phyloP scores from a whole-genome alignment of 2,329 filamentous ascomycete species.

The Phyllachora maydis region DNA sequence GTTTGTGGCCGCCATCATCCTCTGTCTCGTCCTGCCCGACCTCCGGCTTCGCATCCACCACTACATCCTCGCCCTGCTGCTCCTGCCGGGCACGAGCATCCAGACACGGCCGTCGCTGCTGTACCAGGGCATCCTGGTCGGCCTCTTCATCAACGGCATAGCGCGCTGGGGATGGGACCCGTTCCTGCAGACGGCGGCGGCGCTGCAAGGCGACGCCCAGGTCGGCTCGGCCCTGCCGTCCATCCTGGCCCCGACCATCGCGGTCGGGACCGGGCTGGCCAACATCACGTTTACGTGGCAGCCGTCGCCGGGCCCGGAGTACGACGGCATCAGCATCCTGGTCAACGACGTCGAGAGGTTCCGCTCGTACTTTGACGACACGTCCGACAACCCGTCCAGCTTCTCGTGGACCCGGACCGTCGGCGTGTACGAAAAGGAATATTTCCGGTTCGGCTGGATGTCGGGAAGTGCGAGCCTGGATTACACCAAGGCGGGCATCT shows the following conservation, averaged over 20 bases:
- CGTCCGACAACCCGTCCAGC: slow-evolving; percentile 15
- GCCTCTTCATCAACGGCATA: slow-evolving; percentile 84
- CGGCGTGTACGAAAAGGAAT: slow-evolving; percentile 33
- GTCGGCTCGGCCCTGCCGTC: slow-evolving; percentile 38
- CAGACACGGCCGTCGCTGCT: slow-evolving; percentile 69
- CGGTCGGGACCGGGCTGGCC: slow-evolving; percentile 26
- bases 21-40: slow-evolving; percentile 51
- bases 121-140: slow-evolving; percentile 77
- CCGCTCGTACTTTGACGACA: slow-evolving; percentile 45
- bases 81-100: slow-evolving; percentile 74
- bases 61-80: slow-evolving; percentile 72
- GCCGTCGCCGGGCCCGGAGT: slow-evolving; percentile 23
- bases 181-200: slow-evolving; percentile 62
- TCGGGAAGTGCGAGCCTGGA: slow-evolving; percentile 42
- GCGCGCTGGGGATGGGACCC: slow-evolving; percentile 87
- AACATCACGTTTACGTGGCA: slow-evolving; percentile 44
- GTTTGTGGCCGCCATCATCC: slow-evolving; percentile 43
- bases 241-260: slow-evolving; percentile 24
- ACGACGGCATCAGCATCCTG: slow-evolving; percentile 58
- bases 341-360: slow-evolving; percentile 77
- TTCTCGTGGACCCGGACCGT: slow-evolving; percentile 40
- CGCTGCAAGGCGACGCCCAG: slow-evolving; percentile 49
- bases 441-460: slow-evolving; percentile 62
- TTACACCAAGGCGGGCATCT: slow-evolving; percentile 57
- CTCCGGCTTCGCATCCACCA: slow-evolving; percentile 82